A percentile compares a stretch with the other conserved stretches of the same genome.
Conservation (phyloP, 352 stramenopile genomes). For the Blastocystis sp. region DNA sequence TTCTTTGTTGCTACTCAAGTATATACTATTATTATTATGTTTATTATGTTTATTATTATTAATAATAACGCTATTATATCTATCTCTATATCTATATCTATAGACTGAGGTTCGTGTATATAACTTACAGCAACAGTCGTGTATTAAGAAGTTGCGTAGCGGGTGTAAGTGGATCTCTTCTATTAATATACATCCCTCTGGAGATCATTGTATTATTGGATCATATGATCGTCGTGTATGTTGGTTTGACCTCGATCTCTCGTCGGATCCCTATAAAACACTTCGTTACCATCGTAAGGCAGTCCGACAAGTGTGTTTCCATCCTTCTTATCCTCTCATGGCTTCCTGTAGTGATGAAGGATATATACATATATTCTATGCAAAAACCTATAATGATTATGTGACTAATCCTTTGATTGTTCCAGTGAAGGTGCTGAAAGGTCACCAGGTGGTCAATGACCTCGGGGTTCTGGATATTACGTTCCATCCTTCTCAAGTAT, state of each 20-base stretch:
- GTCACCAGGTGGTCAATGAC: constrained; percentile 65
- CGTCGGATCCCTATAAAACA: constrained; percentile 87
- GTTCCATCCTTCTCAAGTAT: constrained; percentile 89
- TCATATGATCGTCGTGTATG: constrained; percentile 85
- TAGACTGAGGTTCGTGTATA: constrained; percentile 91
- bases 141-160: constrained; percentile 86
- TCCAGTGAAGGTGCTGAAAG: constrained; percentile 89
- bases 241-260: constrained; percentile 97
- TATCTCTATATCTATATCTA: too few relatives aligned
- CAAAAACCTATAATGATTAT: constrained; percentile 75
- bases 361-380: constrained; percentile 95
- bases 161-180: constrained; percentile 95
- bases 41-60: too few relatives aligned
- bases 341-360: constrained; percentile 90
- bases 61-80: too few relatives aligned
- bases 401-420: constrained; percentile 96
- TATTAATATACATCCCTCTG: constrained; percentile 84
- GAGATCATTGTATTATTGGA: constrained; percentile 89
- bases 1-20: constrained; percentile 97
- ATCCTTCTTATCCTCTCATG: constrained; percentile 83
- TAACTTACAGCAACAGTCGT: constrained; percentile 86
- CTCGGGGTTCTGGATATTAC: constrained; percentile 75
- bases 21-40: too few relatives aligned
- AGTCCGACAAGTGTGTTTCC: constrained; percentile 72
- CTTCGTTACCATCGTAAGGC: constrained; percentile 94